A percentile compares a stretch with the other conserved stretches of the same genome.
These are phyloP conservation scores for Hyaloscypha bicolor DNA, from an alignment of 495 filamentous ascomycete species.

Conservation along the genomic window DNA sequence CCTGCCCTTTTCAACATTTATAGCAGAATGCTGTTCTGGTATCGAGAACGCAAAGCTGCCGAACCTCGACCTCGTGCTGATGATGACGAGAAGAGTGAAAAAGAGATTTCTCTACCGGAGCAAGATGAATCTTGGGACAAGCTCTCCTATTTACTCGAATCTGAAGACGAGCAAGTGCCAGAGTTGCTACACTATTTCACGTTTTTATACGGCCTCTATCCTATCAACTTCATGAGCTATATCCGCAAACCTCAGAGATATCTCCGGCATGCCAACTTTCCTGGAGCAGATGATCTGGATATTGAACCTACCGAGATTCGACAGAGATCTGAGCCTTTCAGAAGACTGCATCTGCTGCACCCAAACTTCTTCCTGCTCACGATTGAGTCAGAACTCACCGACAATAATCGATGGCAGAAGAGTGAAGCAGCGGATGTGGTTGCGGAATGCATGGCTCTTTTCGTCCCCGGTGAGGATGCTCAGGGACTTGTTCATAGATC, in stretches of 20 bases:
- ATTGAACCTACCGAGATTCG: conserved; percentile 72
- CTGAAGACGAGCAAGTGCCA: conserved; percentile 62
- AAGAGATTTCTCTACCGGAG: conserved; percentile 2
- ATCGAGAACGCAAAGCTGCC: conserved; percentile 41
- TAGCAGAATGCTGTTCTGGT: conserved; percentile 73
- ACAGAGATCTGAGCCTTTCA: conserved; percentile 65
- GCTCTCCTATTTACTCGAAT: conserved; percentile 54
- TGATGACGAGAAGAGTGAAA: conserved; percentile 25
- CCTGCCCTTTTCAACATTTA: conserved; percentile 76
- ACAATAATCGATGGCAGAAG: conserved; percentile 70
- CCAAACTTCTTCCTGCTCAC: conserved; percentile 74
- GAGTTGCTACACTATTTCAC: conserved; percentile 78
- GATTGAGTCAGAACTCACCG: conserved; percentile 69
- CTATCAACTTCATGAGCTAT: conserved; percentile 77
- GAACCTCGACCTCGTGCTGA: conserved; percentile 9
- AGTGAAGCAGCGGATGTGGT: conserved; percentile 73
- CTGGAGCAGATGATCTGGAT: conserved; percentile 68
- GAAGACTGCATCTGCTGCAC: conserved; percentile 68
- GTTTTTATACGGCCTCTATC: conserved; percentile 75
- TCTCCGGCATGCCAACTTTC: conserved; percentile 61
- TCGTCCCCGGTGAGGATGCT: conserved; percentile 30
- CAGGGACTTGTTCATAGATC: conserved; percentile 14
- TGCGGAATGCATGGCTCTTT: conserved; percentile 64
- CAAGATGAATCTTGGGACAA: conserved; percentile 57
- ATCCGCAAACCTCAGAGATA: conserved; percentile 74